Evolutionary conservation across 805 yeast genomes (phyloP).

Genomic region (Saccharomycodes ludwigii): DNA sequence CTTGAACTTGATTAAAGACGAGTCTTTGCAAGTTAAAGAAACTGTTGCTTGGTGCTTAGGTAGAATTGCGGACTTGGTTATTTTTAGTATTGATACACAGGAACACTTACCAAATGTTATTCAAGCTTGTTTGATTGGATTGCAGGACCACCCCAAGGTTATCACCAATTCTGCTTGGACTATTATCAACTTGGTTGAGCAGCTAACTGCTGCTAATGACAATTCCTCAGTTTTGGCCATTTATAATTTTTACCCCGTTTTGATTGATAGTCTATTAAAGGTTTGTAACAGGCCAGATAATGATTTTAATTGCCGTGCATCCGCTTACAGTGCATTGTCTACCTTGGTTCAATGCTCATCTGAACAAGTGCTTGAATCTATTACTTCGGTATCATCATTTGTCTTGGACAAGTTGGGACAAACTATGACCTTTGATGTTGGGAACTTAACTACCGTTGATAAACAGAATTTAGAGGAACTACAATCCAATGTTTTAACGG

Average conservation of each 20-base stretch:
- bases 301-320: slow-evolving; percentile 79
- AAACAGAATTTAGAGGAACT: slow-evolving; percentile 73
- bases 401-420: slow-evolving; percentile 60
- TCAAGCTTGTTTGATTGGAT: slow-evolving; percentile 64
- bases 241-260: slow-evolving; percentile 57
- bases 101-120: slow-evolving; percentile 59
- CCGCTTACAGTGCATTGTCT: slow-evolving; percentile 92
- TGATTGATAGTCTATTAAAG: slow-evolving; percentile 59
- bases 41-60: slow-evolving; percentile 99
- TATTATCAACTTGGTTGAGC: slow-evolving; percentile 81
- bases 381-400: slow-evolving; percentile 64
- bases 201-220: slow-evolving; percentile 17
- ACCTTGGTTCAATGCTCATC: slow-evolving; percentile 69
- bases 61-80: slow-evolving; percentile 79
- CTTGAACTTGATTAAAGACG: slow-evolving; percentile 60
- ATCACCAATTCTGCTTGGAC: slow-evolving; percentile 98
- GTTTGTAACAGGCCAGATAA: slow-evolving; percentile 67
- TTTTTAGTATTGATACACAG: slow-evolving; percentile 59
- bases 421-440: slow-evolving; percentile 49
- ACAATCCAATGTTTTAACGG: slow-evolving; percentile 67
- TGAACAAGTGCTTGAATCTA: slow-evolving; percentile 51
- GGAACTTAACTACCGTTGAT: slow-evolving; percentile 55
- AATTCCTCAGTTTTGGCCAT: slow-evolving; percentile 41
- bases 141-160: slow-evolving; percentile 84
- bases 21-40: slow-evolving; percentile 76